A percentile compares a stretch with the other conserved stretches of the same genome.
phyloP scores from a whole-genome alignment of 352 stramenopile species.

The Phytophthora syringae region DNA sequence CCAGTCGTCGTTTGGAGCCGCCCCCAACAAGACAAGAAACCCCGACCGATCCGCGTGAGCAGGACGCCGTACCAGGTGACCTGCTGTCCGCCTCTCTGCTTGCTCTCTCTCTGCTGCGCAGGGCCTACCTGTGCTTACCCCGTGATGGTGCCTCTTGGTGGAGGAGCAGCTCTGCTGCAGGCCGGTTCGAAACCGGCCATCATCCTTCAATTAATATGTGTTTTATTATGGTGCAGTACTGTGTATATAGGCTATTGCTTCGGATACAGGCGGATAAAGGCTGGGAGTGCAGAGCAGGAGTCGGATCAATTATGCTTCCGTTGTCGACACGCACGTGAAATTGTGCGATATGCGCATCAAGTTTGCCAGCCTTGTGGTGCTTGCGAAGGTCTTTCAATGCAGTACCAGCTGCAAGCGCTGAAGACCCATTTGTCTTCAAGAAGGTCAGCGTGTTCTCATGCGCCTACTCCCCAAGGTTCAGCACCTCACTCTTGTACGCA shows the following conservation, averaged over 20 bases:
- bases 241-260: background rate
- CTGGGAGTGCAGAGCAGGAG: constrained; percentile 1
- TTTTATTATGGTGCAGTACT: background rate
- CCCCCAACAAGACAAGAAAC: background rate
- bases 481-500: no score
- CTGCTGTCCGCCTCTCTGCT: background rate
- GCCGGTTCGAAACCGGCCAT: constrained; percentile 8
- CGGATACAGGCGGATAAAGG: constrained; percentile 8
- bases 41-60: background rate
- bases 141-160: constrained; percentile 1
- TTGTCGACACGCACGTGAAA: background rate
- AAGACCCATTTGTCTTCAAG: constrained; percentile 9
- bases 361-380: constrained; percentile 8
- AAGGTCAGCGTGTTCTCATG: constrained; percentile 8
- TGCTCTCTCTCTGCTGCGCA: background rate
- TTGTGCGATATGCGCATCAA: constrained; percentile 2
- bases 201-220: background rate
- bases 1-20: background rate
- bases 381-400: constrained; percentile 9
- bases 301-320: constrained; percentile 7
- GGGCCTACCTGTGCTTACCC: background rate
- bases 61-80: no score
- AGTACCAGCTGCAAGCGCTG: background rate
- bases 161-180: constrained; percentile 4
- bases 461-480: no score